phyloP scores from a whole-genome alignment of 208 protist species.

The Crithidia brevicula region DNA sequence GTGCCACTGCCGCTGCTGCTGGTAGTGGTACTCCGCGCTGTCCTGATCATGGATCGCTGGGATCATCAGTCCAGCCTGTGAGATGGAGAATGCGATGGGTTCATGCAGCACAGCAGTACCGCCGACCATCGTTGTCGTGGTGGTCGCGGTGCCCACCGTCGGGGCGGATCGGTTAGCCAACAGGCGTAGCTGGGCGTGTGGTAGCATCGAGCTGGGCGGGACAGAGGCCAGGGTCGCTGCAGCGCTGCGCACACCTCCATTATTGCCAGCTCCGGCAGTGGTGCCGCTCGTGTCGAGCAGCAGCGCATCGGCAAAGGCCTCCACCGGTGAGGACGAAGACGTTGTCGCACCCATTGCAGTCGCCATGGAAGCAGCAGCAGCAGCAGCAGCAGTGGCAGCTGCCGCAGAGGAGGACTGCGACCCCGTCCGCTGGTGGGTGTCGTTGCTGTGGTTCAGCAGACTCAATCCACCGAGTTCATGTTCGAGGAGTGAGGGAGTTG shows the following conservation, averaged over 20 bases:
- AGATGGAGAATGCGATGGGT: conserved; percentile 22
- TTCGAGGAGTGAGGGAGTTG: background rate
- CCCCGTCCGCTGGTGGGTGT: background rate
- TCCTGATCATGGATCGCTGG: too few relatives aligned
- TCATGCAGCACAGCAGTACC: conserved; percentile 1
- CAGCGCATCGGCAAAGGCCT: conserved; percentile 56
- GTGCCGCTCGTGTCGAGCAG: conserved; percentile 24
- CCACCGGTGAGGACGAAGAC: conserved; percentile 36
- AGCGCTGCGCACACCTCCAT: background rate
- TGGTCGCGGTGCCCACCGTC: background rate
- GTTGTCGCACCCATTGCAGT: background rate
- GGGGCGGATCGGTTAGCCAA: background rate
- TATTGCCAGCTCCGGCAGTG: background rate
- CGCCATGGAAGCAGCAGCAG: background rate
- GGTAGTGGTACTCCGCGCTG: background rate
- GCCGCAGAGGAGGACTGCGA: background rate
- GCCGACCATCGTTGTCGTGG: conserved; percentile 6
- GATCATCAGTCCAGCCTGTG: background rate
- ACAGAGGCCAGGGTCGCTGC: background rate
- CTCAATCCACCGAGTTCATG: background rate
- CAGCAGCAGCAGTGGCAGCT: too few relatives aligned
- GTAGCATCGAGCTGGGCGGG: too few relatives aligned
- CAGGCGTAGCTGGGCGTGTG: background rate
- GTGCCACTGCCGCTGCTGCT: background rate
- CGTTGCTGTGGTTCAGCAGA: background rate